These are phyloP conservation scores for Fusarium pseudocircinatum DNA, from an alignment of 2,329 filamentous ascomycete species.

Conservation along the genomic window DNA sequence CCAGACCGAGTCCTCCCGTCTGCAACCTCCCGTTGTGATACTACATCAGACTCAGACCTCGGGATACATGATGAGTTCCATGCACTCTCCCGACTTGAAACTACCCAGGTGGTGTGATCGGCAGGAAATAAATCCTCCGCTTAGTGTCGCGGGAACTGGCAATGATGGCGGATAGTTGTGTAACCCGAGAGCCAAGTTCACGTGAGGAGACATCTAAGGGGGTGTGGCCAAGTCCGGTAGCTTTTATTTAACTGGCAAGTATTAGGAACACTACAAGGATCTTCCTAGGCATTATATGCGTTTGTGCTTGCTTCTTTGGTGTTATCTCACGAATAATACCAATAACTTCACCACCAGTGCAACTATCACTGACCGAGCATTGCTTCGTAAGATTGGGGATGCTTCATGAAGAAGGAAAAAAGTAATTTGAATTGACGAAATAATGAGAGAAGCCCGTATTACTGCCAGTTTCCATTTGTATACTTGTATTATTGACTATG, in stretches of 20 bases:
- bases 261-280: background rate
- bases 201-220: slow-evolving; percentile 18
- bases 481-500: background rate
- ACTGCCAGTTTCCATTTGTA: background rate
- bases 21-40: slow-evolving; percentile 16
- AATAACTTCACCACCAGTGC: background rate
- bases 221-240: background rate
- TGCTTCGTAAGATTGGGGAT: background rate
- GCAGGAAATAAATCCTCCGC: background rate
- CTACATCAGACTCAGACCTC: background rate
- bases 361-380: background rate
- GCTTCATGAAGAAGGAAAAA: background rate
- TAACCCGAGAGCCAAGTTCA: slow-evolving; percentile 17
- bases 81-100: slow-evolving; percentile 14
- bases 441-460: background rate
- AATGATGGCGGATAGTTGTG: slow-evolving; percentile 10
- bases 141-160: slow-evolving; percentile 7
- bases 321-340: background rate
- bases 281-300: background rate
- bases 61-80: background rate
- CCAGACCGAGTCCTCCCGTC: slow-evolving; percentile 4
- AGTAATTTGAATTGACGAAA: too few species aligned
- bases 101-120: background rate
- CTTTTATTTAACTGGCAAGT: background rate
- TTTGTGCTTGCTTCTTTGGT: background rate